Evolutionary conservation across 1,284 basidiomycete genomes (phyloP).

Genomic region (Ganoderma lucidum): DNA sequence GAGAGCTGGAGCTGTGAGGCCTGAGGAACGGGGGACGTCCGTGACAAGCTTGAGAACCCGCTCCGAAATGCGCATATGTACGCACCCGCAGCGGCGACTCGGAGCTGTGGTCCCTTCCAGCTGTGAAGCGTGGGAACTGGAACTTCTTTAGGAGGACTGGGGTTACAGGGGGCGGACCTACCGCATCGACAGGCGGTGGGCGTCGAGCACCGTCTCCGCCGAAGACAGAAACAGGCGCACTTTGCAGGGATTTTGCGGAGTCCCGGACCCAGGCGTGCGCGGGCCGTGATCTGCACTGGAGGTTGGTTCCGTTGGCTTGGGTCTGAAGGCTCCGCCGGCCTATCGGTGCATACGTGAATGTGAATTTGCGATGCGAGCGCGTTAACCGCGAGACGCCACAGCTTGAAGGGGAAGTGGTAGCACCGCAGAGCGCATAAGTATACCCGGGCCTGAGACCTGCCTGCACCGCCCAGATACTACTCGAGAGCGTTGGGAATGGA

Average conservation of each 20-base stretch:
- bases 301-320: not conserved
- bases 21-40: not conserved
- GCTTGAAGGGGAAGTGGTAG: not conserved
- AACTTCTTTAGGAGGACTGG: not conserved
- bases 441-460: not conserved
- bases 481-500: not conserved
- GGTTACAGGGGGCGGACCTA: not conserved
- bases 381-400: not conserved
- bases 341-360: not conserved
- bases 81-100: not conserved
- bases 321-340: not conserved
- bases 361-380: not conserved
- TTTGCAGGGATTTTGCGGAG: not conserved
- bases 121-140: not conserved
- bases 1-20: not conserved
- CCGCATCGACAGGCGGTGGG: not conserved
- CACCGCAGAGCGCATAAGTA: not conserved
- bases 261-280: not conserved
- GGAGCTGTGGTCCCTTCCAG: not conserved
- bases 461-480: too few species aligned
- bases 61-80: not conserved
- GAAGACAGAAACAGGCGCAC: not conserved
- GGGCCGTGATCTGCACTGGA: slow-evolving; percentile 8
- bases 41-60: not conserved
- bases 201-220: not conserved